Base-by-base conservation (phyloP, 2,329 filamentous ascomycete species). In the Didymella arachidicola region DNA sequence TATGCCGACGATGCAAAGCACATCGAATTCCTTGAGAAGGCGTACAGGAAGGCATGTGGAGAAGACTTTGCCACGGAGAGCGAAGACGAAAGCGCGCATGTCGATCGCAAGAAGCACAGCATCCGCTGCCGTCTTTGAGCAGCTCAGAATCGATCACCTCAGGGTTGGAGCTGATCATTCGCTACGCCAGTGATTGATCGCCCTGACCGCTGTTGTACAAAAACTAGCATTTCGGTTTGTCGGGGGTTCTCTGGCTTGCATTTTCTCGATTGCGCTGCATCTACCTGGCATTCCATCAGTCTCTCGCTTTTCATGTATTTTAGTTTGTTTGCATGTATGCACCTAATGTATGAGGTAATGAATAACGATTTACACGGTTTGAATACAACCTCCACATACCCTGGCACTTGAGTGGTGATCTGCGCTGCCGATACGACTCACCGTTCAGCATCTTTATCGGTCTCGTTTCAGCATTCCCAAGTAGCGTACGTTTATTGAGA, bases 1-100 rank as follows among this genome's bases (percentile, higher is more conserved):
- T 62, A 59, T 26, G 64, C 72, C 43, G 62, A 64, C 7, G 68
- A 68, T 7, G 52, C 63, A n/a, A 75, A 75, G 58, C 63, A 72
- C 32, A 66, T 69, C 19, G 70, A 72, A 26, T 74, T 71, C 53
- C 59, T 75, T 3, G 61, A 68, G 12, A 62, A 65, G 25, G 66
- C 68, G 51, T 71, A 62, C 62, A 54, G 53, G 34, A 69, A 66
- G 25, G 59, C 64, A 36, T 62, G 66, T 11, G 53, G 55, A 30
- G 57, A 51, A 6, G 65, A 65, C 7, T 62, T 64, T 42, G 39
- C 55, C 14, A 34, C 62, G 25, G 57, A 64, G 25, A 59, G 59
- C 14, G 63, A 67, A 18, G 59, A 64, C 22, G 56, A 59, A 2
- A 26, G 42, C 30, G 50, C 32, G n/a, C 34, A 25, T n/a, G 22